phyloP scores from a whole-genome alignment of 1,284 basidiomycete genomes.

The Coniophora puteana region DNA sequence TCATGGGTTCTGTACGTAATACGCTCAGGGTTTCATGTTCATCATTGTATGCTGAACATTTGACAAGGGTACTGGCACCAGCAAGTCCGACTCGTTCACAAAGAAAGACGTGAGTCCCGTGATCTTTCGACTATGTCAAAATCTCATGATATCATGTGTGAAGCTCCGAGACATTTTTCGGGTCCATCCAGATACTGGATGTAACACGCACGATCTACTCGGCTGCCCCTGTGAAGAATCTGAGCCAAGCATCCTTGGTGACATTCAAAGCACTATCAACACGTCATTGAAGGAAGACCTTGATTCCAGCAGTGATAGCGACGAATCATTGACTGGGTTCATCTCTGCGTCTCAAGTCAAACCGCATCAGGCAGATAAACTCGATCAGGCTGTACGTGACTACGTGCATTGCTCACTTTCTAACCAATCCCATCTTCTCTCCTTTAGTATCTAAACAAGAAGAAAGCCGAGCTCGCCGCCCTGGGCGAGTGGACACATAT shows the following conservation, averaged over 20 bases:
- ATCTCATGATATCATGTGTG: constrained; percentile 6
- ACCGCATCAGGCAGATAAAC: constrained; percentile 41
- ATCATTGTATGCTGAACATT: constrained; percentile 5
- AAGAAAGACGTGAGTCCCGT: constrained; percentile 69
- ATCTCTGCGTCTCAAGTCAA: constrained; percentile 71
- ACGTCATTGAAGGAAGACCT: constrained; percentile 8
- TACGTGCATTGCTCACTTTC: constrained; percentile 3
- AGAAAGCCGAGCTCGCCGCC: constrained; percentile 75
- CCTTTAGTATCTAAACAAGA: constrained; percentile 63
- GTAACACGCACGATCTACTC: constrained; percentile 90
- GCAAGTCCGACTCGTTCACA: constrained; percentile 86
- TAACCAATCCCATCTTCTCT: constrained; percentile 4
- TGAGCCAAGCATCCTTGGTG: constrained; percentile 16
- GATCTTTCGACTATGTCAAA: not conserved
- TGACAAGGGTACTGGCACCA: constrained; percentile 48
- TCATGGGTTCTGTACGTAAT: constrained; percentile 57
- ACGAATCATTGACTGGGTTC: constrained; percentile 49
- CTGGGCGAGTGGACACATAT: constrained; percentile 90
- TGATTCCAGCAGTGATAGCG: constrained; percentile 21
- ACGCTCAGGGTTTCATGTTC: not conserved
- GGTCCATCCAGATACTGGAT: constrained; percentile 75
- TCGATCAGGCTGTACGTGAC: constrained; percentile 49
- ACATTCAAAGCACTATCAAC: constrained; percentile 7
- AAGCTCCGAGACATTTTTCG: constrained; percentile 91
- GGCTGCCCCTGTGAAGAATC: constrained; percentile 63